Base-by-base conservation (phyloP, 2,329 filamentous ascomycete species). In the Trichophyton benhamiae region DNA sequence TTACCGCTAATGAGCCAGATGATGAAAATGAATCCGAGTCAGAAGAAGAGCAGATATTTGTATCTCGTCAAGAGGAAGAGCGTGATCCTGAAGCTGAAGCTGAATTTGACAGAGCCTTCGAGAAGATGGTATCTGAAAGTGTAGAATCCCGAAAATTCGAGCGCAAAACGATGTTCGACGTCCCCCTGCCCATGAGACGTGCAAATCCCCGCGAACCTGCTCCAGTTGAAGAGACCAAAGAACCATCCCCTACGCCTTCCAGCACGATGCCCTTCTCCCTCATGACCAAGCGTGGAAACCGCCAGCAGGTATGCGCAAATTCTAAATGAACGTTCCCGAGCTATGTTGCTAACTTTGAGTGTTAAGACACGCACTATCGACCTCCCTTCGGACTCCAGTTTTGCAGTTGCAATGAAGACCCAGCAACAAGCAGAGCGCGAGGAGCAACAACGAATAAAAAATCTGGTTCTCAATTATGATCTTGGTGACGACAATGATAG, bases 381-480 rank as follows among this genome's bases (percentile, higher is more conserved):
- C 69, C 79, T 97, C 57, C 80, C 80, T 3, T 86, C 92, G 1
- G 89, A 99, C 72, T 97, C 94, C 0, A 91, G 85, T 58, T 96
- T 99, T 75, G 94, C 94, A 4, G 83, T 97, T 66, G 94, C 94
- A 49, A 94, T 99, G 91, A 94, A 90, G 72, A 91, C 84, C 63
- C 91, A 97, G 76, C 91, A 96, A 72, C 88, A 95, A 75, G 92
- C 91, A 2, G 92, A 97, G 72, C 87, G 88, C 60, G 94, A 96
- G 71, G 95, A 99, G 74, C 92, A 99, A 74, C 91, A 96, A 74
- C 88, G 94, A 65, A 99, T 99, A 83, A 99, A 99, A 79, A 96
- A 90, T 70, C 81, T 99, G 53, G 94, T 99, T 60, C 80, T 99
- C 67, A 97, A 96, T 75, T 95, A 96, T 71, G 94, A 99, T 76